Evolutionary conservation across 2,329 filamentous ascomycete species (phyloP).

Genomic region (Colletotrichum gloeosporioides): DNA sequence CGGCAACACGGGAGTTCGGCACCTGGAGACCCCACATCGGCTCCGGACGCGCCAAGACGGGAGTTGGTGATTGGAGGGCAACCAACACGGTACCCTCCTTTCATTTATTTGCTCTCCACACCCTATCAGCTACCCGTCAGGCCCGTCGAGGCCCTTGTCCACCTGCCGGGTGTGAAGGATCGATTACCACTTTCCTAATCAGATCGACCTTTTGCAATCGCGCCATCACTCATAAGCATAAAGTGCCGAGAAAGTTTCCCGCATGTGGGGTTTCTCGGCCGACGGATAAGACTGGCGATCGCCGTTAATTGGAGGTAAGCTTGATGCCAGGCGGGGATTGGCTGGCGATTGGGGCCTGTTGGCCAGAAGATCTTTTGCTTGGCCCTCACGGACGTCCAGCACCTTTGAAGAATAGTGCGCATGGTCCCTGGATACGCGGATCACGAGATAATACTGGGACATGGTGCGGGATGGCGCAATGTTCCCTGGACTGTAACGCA

Average conservation of each 20-base stretch:
- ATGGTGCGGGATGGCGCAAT: not conserved
- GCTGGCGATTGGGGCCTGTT: not conserved
- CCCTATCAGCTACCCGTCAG: not conserved
- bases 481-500: not conserved
- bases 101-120: not conserved
- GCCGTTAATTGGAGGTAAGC: not conserved
- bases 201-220: not conserved
- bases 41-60: not conserved
- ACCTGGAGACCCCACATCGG: not conserved
- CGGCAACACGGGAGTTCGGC: slow-evolving; percentile 1
- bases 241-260: not conserved
- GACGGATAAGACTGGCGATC: not conserved
- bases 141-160: not conserved
- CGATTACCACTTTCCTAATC: slow-evolving; percentile 15
- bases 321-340: not conserved
- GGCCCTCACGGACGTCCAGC: not conserved
- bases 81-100: not conserved
- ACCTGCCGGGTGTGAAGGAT: not conserved
- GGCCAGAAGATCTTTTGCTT: not conserved
- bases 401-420: not conserved
- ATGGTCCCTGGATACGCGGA: not conserved
- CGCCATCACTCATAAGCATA: not conserved
- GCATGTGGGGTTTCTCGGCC: not conserved
- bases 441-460: not conserved
- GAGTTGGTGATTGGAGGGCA: not conserved